phyloP scores from a whole-genome alignment of 2,329 filamentous ascomycete genomes.

The Coniella vitis region DNA sequence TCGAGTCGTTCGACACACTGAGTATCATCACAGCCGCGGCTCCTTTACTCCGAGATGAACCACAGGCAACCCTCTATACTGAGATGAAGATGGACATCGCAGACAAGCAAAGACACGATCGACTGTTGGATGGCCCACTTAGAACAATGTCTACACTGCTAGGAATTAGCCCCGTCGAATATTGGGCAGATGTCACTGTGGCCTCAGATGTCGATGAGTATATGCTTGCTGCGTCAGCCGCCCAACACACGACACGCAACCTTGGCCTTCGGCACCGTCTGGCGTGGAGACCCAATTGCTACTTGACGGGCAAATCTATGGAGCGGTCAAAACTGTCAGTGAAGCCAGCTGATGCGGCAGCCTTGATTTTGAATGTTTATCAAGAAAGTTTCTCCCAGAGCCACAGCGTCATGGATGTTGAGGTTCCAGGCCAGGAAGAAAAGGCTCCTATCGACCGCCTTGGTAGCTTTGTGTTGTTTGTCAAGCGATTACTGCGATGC shows the following conservation, averaged over 20 bases:
- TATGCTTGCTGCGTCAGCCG: constrained; percentile 20
- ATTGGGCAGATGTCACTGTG: constrained; percentile 41
- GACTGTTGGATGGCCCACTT: constrained; percentile 6
- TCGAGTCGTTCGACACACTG: constrained; percentile 36
- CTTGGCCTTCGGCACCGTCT: constrained; percentile 21
- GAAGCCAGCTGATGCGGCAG: constrained; percentile 31
- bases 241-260: constrained; percentile 9
- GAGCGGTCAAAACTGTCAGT: constrained; percentile 21
- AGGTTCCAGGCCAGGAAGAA: constrained; percentile 3
- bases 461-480: constrained; percentile 31
- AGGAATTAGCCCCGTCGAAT: constrained; percentile 42
- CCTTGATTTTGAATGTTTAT: constrained; percentile 35
- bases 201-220: constrained; percentile 34
- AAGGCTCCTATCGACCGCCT: constrained; percentile 25
- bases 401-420: constrained; percentile 12
- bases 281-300: constrained; percentile 24
- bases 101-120: constrained; percentile 23
- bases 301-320: constrained; percentile 13
- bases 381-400: constrained; percentile 36
- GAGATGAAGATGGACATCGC: constrained; percentile 13
- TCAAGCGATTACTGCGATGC: constrained; percentile 29
- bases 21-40: constrained; percentile 38
- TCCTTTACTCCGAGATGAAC: constrained; percentile 37
- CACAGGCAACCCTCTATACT: constrained; percentile 39
- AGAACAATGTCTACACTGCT: constrained; percentile 42